These are phyloP conservation scores for Ganoderma meredithae DNA, from an alignment of 1,284 basidiomycete genomes.

Conservation along the genomic window DNA sequence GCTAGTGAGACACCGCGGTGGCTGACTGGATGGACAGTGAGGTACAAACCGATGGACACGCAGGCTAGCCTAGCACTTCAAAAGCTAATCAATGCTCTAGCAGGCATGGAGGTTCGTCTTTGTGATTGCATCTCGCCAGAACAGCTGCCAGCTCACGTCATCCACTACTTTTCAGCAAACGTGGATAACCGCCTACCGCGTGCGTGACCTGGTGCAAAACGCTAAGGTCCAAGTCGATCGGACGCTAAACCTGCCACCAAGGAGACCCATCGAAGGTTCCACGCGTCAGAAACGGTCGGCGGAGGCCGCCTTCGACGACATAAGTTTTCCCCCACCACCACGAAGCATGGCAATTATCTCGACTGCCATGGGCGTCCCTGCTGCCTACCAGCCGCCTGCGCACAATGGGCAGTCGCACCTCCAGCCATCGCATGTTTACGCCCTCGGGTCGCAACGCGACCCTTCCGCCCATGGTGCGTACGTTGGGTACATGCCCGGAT, in stretches of 20 bases:
- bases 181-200: conserved; percentile 79
- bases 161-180: conserved; percentile 43
- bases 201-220: conserved; percentile 76
- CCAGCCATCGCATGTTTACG: neutral
- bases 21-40: conserved; percentile 54
- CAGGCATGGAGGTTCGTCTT: conserved; percentile 71
- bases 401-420: neutral
- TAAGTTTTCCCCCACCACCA: conserved; percentile 9
- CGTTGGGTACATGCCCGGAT: conserved; percentile 25
- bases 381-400: neutral
- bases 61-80: conserved; percentile 73
- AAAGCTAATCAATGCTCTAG: conserved; percentile 71
- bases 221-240: conserved; percentile 65
- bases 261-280: neutral
- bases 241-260: conserved; percentile 16
- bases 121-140: neutral
- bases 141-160: conserved; percentile 9
- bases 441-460: neutral
- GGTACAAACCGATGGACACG: conserved; percentile 68
- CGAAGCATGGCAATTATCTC: neutral
- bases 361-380: neutral
- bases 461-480: neutral
- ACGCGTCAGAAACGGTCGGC: conserved; percentile 22
- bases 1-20: neutral
- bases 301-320: conserved; percentile 23